These are phyloP conservation scores for Penicillium nucicola DNA, from an alignment of 495 filamentous ascomycete genomes.

Conservation along the genomic window DNA sequence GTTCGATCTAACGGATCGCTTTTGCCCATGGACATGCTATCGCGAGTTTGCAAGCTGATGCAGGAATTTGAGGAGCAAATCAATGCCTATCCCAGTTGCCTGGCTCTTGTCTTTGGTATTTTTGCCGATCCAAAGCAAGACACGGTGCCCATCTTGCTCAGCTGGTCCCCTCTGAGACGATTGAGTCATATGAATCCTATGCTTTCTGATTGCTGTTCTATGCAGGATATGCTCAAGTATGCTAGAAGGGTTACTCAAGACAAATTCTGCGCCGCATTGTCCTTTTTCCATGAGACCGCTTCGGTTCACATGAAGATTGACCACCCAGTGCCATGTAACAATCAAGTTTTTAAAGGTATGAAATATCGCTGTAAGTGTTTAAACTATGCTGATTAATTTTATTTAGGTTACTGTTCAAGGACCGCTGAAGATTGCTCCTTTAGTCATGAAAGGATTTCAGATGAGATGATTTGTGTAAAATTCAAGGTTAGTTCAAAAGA, in stretches of 20 bases:
- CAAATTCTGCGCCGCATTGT: not conserved
- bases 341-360: not conserved
- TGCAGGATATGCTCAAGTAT: not conserved
- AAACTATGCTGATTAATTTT: not conserved
- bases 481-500: not conserved
- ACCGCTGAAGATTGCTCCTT: not conserved
- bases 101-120: conserved; percentile 4
- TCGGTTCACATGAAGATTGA: not conserved
- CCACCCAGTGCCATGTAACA: not conserved
- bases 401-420: conserved; percentile 1
- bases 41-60: not conserved
- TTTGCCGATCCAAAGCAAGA: conserved; percentile 1
- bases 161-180: conserved; percentile 6
- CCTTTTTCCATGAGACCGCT: not conserved
- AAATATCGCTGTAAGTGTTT: too few species aligned
- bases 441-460: not conserved
- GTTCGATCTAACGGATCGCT: not conserved
- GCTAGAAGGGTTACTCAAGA: conserved; percentile 2
- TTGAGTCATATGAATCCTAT: too few species aligned
- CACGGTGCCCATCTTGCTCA: not conserved
- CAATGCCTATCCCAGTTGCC: not conserved
- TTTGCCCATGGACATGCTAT: conserved; percentile 1
- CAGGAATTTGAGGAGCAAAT: not conserved
- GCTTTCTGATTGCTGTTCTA: not conserved
- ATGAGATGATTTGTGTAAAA: not conserved